Evolutionary conservation across 2,329 filamentous ascomycete genomes (phyloP).

Genomic region (Nakataea oryzae): DNA sequence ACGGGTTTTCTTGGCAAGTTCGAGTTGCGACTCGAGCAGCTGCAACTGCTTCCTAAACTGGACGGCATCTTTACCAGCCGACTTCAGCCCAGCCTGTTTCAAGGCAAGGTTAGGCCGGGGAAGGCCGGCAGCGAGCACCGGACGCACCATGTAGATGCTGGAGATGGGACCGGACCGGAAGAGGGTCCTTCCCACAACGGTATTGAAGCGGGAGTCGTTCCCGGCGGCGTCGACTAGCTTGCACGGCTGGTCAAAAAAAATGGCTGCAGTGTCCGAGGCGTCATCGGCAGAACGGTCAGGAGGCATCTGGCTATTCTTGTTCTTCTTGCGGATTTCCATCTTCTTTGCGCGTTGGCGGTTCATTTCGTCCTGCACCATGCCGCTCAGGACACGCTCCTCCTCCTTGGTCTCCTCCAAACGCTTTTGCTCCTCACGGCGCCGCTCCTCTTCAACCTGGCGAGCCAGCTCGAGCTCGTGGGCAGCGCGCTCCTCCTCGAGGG

Average conservation of each 20-base stretch:
- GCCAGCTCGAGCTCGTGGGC: slow-evolving; percentile 67
- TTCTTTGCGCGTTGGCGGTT: slow-evolving; percentile 54
- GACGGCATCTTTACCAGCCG: slow-evolving; percentile 44
- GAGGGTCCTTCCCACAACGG: slow-evolving; percentile 59
- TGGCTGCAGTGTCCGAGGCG: slow-evolving; percentile 15
- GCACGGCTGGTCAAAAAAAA: slow-evolving; percentile 60
- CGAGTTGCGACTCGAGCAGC: slow-evolving; percentile 64
- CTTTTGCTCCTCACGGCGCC: slow-evolving; percentile 39
- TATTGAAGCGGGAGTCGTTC: slow-evolving; percentile 56
- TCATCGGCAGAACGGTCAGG: slow-evolving; percentile 22
- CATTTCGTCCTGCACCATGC: slow-evolving; percentile 64
- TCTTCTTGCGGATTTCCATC: slow-evolving; percentile 54
- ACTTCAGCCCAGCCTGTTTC: slow-evolving; percentile 56
- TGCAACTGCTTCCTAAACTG: slow-evolving; percentile 69
- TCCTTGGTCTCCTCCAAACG: slow-evolving; percentile 49
- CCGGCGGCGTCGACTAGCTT: slow-evolving; percentile 52
- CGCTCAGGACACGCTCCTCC: slow-evolving; percentile 58
- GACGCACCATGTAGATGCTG: slow-evolving; percentile 61
- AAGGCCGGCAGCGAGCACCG: slow-evolving; percentile 45
- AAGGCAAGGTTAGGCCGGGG: slow-evolving; percentile 57
- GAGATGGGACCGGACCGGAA: slow-evolving; percentile 57
- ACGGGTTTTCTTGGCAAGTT: slow-evolving; percentile 61
- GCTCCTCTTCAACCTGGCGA: slow-evolving; percentile 45
- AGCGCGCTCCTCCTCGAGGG: slow-evolving; percentile 79
- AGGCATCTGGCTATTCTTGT: slow-evolving; percentile 32